Evolutionary conservation across 495 filamentous ascomycete genomes (phyloP), one percentile per base, ranked within the genome.

Genomic region (Aspergillus egyptiacus): DNA sequence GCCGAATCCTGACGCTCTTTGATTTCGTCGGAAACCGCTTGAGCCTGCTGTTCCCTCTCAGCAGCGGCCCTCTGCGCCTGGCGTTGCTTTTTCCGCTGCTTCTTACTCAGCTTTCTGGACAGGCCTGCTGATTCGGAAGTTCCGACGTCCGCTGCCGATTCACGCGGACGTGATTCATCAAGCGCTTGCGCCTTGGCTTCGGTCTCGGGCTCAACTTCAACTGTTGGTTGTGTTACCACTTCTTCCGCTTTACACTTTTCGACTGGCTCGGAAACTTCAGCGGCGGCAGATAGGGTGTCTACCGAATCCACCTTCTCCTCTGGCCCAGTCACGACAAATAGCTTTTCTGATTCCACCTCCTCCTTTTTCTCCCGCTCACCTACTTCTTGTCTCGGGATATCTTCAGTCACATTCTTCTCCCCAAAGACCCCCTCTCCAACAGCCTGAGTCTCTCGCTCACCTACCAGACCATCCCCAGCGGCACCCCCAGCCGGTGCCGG

Each of bases 31-130:
- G 19, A 8, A 3, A n/a, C 6, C 10, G 36, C 10, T 17, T 34
- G 18, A 5, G 8, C 30, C 6, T 27, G 20, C 14, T 23, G 44
- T 35, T 50, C 50, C 30, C 48, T 25, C 13, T 25, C 7, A 38
- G 23, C 17, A 28, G 48, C 49, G 23, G 49, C 40, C 33, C 49
- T 41, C 11, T 54, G 35, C 32, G 56, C 56, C 32, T 56, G 37
- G 20, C 57, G 59, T 27, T 65, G 51, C 30, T 66, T 61, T 34
- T 64, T 64, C 53, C 60, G 63, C 18, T 69, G 57, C 39, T 67
- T 69, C 46, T 69, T 60, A 51, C 59, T 61, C 55, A 55, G 23
- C 20, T 62, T 59, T 44, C 54, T 58, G n/a, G 50, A 52, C 5
- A 57, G 35, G 24, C 46, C 11, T 32, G 58, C 27, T 2, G 48